Base-by-base conservation (phyloP, 192 early-diverging fungal species). In the Phlyctochytrium bullatum region DNA sequence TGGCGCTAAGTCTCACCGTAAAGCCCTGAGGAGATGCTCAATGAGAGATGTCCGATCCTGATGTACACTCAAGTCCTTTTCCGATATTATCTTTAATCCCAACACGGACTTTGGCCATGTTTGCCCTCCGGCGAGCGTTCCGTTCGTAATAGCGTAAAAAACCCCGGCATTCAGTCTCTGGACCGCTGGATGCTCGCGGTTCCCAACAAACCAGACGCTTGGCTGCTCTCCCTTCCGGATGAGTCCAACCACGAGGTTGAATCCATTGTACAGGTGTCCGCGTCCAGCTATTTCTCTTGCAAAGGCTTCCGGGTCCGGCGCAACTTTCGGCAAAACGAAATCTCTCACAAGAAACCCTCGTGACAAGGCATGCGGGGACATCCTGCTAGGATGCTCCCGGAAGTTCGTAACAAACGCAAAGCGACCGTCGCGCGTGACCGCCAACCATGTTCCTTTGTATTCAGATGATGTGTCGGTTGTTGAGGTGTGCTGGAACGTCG, bases 331-430 rank as follows among this genome's bases (percentile, higher is more conserved):
- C 36, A 71, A 27, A 0, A 81, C 71, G 40, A 76, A 77, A 31
- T 78, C 65, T 0, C 70, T 59, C 27, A 78, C 73, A 17, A 81
- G 66, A 20, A 53, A 66, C 14, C 79, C 79, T 3, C 79, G 58
- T 0, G 75, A 66, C 52, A 69, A 33, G 1, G 67, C 70, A 25
- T 34, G 27, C 17, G 74, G 63, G 40, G 64, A 61, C 16, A 71
- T 62, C 3, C 36, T 20, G 17, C 12, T 29, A 16, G 64, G 68
- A 32, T 32, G 52, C 36, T 73, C 76, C 14, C 79, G 65, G 32
- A 67, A 65, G 53, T 81, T 81, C 2, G 79, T 81, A 35, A 81
- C 31, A 58, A 78, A 76, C 17, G 71, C 69, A 31, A 78, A 75
- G 2, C 57, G 54, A 20, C 69, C 73, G 31, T 32, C 69, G 2